These are phyloP conservation scores for Colletotrichum sp. DNA, from an alignment of 2,329 filamentous ascomycete genomes.

Conservation along the genomic window DNA sequence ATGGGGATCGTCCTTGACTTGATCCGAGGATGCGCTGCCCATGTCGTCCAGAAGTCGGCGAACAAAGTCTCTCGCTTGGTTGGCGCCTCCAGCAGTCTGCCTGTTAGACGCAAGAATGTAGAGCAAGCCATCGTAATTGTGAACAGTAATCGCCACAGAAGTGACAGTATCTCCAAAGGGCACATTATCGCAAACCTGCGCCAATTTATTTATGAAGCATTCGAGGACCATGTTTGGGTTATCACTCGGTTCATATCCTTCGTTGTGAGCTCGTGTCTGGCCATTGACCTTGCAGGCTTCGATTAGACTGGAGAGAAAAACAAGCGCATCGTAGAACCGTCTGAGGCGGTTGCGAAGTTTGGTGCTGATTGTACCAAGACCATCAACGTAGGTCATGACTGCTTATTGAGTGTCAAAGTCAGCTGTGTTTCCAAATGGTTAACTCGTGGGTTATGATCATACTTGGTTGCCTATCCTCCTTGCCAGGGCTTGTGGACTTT, in stretches of 20 bases:
- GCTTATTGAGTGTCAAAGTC: neutral
- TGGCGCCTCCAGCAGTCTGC: neutral
- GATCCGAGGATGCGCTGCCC: neutral
- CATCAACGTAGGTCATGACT: neutral
- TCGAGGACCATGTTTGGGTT: constrained; percentile 27
- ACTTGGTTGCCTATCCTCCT: neutral
- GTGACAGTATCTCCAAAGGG: constrained; percentile 34
- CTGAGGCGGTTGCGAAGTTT: neutral
- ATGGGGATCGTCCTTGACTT: neutral
- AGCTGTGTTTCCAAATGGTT: neutral
- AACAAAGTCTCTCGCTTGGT: neutral
- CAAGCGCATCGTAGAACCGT: neutral
- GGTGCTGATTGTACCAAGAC: neutral
- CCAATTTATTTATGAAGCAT: constrained; percentile 34
- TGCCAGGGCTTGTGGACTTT: neutral
- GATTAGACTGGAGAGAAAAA: constrained; percentile 7
- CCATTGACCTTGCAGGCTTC: constrained; percentile 11
- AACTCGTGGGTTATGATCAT: neutral
- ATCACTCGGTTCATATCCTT: neutral
- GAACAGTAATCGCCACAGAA: constrained; percentile 31
- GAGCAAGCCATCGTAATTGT: constrained; percentile 25
- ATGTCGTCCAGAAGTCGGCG: neutral
- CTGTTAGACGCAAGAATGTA: constrained; percentile 38
- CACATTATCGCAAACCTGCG: constrained; percentile 33
- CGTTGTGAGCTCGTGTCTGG: neutral